These are phyloP conservation scores for Besnoitia besnoiti DNA, from an alignment of 169 alveolate species.

Conservation along the genomic window DNA sequence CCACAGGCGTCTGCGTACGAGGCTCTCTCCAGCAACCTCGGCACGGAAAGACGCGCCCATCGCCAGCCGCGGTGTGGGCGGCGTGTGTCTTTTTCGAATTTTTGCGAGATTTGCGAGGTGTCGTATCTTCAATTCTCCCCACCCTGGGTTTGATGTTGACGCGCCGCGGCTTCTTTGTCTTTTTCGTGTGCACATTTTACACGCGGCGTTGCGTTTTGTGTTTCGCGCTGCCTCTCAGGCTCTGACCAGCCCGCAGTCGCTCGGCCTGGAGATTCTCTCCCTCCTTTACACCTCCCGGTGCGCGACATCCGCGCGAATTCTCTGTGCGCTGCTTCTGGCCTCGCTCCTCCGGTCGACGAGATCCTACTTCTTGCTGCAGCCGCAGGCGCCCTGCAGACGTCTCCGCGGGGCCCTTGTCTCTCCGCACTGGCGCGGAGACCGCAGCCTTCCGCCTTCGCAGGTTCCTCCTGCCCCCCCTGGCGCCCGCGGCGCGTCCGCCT, in stretches of 20 bases:
- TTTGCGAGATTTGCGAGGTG: too few species aligned
- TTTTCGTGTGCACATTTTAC: not conserved
- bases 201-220: not conserved
- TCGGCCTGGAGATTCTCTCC: constrained; percentile 17
- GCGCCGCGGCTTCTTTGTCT: too few species aligned
- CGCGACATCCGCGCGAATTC: not conserved
- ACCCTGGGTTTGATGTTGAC: too few species aligned
- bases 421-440: too few species aligned
- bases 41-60: too few species aligned
- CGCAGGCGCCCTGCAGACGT: not conserved
- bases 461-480: not conserved
- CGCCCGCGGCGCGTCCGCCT: not conserved
- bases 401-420: not conserved
- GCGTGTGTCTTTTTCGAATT: not conserved
- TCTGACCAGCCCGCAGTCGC: not conserved
- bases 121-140: too few species aligned
- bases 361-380: not conserved
- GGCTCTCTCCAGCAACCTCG: too few species aligned
- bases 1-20: too few species aligned
- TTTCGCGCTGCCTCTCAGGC: not conserved
- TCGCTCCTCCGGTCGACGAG: not conserved
- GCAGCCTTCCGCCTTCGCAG: not conserved
- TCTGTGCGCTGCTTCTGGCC: constrained; percentile 5
- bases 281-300: not conserved
- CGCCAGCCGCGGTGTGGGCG: too few species aligned